A percentile compares a stretch with the other conserved stretches of the same genome.
These are phyloP conservation scores for Candida takata DNA, from an alignment of 805 yeast genomes.

Conservation along the genomic window DNA sequence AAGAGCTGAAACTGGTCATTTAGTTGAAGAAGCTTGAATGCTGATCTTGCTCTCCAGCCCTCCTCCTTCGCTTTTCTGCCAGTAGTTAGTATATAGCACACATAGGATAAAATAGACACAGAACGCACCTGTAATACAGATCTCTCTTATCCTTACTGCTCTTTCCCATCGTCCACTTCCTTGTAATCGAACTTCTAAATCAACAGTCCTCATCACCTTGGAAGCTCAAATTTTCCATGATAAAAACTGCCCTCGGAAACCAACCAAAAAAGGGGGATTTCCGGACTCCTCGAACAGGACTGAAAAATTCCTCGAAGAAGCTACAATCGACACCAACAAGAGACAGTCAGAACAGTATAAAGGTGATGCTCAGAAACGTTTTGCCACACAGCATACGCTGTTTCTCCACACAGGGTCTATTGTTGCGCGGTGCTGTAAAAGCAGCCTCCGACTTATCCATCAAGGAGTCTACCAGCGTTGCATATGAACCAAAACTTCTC, in stretches of 20 bases:
- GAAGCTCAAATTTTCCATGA: constrained; percentile 1
- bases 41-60: constrained; percentile 97
- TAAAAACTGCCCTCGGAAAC: too few species aligned
- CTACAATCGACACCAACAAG: too few species aligned
- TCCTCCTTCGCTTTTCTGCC: constrained; percentile 88
- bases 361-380: constrained; percentile 7
- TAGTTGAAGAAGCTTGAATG: constrained; percentile 85
- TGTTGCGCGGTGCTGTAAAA: constrained; percentile 10
- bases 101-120: background rate
- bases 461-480: constrained; percentile 7
- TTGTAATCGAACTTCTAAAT: background rate
- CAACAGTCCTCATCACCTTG: background rate
- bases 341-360: too few species aligned
- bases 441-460: constrained; percentile 7
- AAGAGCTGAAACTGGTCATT: constrained; percentile 84
- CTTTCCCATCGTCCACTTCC: constrained; percentile 62
- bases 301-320: constrained; percentile 1
- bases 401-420: constrained; percentile 4
- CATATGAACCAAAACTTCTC: constrained; percentile 31
- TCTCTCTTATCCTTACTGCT: constrained; percentile 93
- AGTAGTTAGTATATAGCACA: constrained; percentile 9
- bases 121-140: constrained; percentile 51
- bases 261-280: background rate
- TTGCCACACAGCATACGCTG: constrained; percentile 4
- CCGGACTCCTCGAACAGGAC: background rate